phyloP scores from a whole-genome alignment of 2,329 filamentous ascomycete genomes.

The Fusarium sp. region DNA sequence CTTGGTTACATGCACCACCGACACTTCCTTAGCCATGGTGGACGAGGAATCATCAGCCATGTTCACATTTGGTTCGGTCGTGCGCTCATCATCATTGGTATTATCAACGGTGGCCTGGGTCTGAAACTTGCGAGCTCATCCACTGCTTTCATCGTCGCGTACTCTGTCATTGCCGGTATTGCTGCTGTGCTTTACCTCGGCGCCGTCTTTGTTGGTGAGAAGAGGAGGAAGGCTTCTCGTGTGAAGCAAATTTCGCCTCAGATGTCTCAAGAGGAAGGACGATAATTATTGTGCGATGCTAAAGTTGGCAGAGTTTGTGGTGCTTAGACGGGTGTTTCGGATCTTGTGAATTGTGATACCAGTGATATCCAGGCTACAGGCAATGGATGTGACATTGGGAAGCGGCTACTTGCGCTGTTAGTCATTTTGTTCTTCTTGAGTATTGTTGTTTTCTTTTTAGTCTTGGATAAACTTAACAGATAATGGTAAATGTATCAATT shows the following conservation, averaged over 20 bases:
- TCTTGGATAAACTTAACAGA: neutral
- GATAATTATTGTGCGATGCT: neutral
- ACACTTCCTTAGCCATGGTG: constrained; percentile 62
- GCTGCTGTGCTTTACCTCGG: constrained; percentile 61
- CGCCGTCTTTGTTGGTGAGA: constrained; percentile 39
- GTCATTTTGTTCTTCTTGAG: constrained; percentile 2
- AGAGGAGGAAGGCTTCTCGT: constrained; percentile 28
- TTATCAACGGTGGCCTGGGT: constrained; percentile 74
- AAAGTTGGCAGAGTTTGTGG: neutral
- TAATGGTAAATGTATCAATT: neutral
- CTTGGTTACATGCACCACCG: constrained; percentile 70
- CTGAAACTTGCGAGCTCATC: constrained; percentile 62
- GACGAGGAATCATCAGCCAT: constrained; percentile 66
- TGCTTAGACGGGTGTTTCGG: constrained; percentile 24
- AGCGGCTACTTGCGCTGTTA: neutral
- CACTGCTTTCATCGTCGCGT: constrained; percentile 63
- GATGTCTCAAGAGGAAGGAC: constrained; percentile 43
- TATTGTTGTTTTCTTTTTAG: neutral
- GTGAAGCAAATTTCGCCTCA: constrained; percentile 44
- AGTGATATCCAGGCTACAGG: constrained; percentile 13
- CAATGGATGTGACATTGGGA: constrained; percentile 10
- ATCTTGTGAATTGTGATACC: constrained; percentile 34
- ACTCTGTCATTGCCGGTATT: constrained; percentile 67
- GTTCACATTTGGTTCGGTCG: constrained; percentile 74
- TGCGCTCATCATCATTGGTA: constrained; percentile 67